Conservation (phyloP, 1,284 basidiomycete genomes). For the Ustilago hordei region DNA sequence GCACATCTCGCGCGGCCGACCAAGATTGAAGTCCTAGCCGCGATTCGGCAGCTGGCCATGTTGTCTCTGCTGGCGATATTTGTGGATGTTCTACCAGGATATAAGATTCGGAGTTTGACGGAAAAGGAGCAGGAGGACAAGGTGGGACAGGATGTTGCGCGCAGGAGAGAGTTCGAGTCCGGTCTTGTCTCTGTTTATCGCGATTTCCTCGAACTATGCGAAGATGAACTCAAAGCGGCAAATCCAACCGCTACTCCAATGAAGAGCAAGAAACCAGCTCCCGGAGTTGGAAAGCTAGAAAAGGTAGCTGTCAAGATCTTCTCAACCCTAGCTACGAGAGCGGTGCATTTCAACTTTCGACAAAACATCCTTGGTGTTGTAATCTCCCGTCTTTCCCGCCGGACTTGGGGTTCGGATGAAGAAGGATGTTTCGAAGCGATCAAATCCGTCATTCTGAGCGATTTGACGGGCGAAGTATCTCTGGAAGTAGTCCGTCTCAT, state of each 20-base stretch:
- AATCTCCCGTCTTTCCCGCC: slow-evolving; percentile 82
- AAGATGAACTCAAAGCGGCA: slow-evolving; percentile 81
- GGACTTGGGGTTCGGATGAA: slow-evolving; percentile 74
- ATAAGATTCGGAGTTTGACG: slow-evolving; percentile 84
- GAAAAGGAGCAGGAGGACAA: slow-evolving; percentile 92
- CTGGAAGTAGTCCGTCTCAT: slow-evolving; percentile 90
- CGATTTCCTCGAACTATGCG: slow-evolving; percentile 84
- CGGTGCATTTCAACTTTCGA: slow-evolving; percentile 97
- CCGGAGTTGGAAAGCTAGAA: slow-evolving; percentile 65
- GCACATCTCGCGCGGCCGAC: slow-evolving; percentile 18
- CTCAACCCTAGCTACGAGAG: slow-evolving; percentile 83
- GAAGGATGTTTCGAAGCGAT: slow-evolving; percentile 84
- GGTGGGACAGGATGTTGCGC: slow-evolving; percentile 90
- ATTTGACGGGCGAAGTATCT: slow-evolving; percentile 82
- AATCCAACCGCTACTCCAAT: neutral
- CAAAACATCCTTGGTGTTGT: slow-evolving; percentile 90
- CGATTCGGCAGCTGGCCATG: slow-evolving; percentile 88
- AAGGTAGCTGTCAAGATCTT: slow-evolving; percentile 79
- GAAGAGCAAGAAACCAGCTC: slow-evolving; percentile 2
- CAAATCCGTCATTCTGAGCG: slow-evolving; percentile 82
- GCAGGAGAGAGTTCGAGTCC: slow-evolving; percentile 94
- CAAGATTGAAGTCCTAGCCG: slow-evolving; percentile 76
- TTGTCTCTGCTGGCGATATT: slow-evolving; percentile 93
- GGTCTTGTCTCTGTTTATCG: slow-evolving; percentile 92
- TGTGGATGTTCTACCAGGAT: slow-evolving; percentile 89